Percentiles rank a stretch among this genome's conserved stretches.
These are phyloP conservation scores for Boletus huronensis DNA, from an alignment of 768 basidiomycete genomes.

Conservation along the genomic window DNA sequence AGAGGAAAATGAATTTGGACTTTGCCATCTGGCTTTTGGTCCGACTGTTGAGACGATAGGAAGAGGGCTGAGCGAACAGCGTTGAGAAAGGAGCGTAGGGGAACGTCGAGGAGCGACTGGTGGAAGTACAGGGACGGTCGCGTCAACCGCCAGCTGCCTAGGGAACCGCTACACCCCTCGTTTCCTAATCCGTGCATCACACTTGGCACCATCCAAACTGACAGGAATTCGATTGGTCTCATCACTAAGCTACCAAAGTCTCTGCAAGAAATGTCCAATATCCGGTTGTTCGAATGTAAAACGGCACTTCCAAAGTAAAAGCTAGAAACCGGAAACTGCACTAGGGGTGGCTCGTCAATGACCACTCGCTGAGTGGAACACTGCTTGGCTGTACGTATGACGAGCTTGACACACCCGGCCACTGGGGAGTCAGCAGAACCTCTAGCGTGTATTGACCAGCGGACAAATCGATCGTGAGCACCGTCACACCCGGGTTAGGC, in stretches of 20 bases:
- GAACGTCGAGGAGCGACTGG: slow-evolving; percentile 17
- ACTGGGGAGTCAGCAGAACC: slow-evolving; percentile 93
- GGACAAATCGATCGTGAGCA: slow-evolving; percentile 65
- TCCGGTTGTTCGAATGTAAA: slow-evolving; percentile 1
- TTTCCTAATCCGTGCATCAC: slow-evolving; percentile 14
- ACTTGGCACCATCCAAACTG: too few species aligned
- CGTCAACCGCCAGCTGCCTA: slow-evolving; percentile 22
- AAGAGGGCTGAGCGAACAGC: not conserved
- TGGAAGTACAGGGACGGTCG: not conserved
- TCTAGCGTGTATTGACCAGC: slow-evolving; percentile 74
- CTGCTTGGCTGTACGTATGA: slow-evolving; percentile 60
- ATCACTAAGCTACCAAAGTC: slow-evolving; percentile 7
- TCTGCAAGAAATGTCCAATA: not conserved
- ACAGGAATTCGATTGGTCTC: not conserved
- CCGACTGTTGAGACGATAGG: not conserved
- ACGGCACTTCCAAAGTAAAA: not conserved
- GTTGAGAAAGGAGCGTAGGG: slow-evolving; percentile 13
- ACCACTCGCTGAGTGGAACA: slow-evolving; percentile 75
- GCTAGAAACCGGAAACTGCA: not conserved
- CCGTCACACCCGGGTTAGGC: slow-evolving; percentile 72
- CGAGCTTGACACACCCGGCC: slow-evolving; percentile 65
- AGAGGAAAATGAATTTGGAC: slow-evolving; percentile 60
- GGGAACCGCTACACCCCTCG: slow-evolving; percentile 1
- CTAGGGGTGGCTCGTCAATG: slow-evolving; percentile 64
- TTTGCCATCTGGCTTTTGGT: slow-evolving; percentile 43